Evolutionary conservation across 805 yeast genomes (phyloP), one percentile per base, ranked within the genome.

Genomic region (Schizosaccharomyces osmophilus): DNA sequence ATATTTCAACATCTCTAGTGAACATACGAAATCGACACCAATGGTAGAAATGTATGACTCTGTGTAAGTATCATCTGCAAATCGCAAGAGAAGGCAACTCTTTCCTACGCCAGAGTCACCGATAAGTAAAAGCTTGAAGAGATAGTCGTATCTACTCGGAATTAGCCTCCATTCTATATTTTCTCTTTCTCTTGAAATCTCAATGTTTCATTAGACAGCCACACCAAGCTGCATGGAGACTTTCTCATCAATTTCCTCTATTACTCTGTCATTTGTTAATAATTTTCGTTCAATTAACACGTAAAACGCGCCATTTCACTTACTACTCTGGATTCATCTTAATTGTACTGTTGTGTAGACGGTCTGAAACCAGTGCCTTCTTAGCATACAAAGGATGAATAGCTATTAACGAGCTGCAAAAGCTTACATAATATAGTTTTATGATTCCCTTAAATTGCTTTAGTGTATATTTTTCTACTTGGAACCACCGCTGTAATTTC

Each of bases 41-140:
- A 93, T 93, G 58, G 98, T 93, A 62, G 96, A 87, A 69, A 93
- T 89, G 75, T 90, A 93, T 68, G 93, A 95, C 68, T 89, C 95
- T 57, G 96, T 88, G 76, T 88, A 90, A 58, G 96, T 88, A 75
- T 90, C 94, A 73, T 93, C 98, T 61, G 97, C 95, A 72, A 93
- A 93, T 74, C 98, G 82, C 70, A 93, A 78, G 69, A 93, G 78
- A 71, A 93, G 77, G 79, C 97, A 93, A 6, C 97, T 88, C 73
- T 93, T 93, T 65, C 98, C 98, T 60, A 93, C 98, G 68, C 98
- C 98, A 59, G 97, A 90, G 74, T 93, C 96, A 64, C 98, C 98
- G 69, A 93, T 93, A 75, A 93, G 81, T 71, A 93, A 78, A 67
- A 93, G 81, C 75, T 93, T 93, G 77, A 93, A 93, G 70, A 93